Conservation (phyloP, 176 grass and related monocot species). For the Eragrostis curvula region DNA sequence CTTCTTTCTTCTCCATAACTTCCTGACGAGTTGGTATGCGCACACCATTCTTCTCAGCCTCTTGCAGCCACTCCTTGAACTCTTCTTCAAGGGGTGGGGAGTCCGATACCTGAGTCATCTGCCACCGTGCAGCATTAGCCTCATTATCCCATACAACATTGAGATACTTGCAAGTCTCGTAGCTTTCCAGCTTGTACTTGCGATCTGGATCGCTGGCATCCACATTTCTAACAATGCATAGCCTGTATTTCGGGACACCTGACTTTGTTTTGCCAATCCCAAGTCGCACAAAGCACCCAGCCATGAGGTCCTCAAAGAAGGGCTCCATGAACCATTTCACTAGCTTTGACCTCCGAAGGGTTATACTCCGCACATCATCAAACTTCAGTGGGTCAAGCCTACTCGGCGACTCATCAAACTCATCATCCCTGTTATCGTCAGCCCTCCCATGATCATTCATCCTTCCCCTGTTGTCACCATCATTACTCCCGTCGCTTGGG, state of each 20-base stretch:
- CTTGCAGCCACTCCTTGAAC: conserved; percentile 90
- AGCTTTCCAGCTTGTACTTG: conserved; percentile 79
- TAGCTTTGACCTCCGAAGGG: conserved; percentile 77
- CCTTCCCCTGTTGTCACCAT: conserved; percentile 53
- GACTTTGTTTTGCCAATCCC: conserved; percentile 78
- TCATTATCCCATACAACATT: conserved; percentile 82
- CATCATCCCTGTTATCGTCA: conserved; percentile 70
- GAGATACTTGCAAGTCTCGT: conserved; percentile 78
- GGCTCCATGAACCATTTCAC: conserved; percentile 99
- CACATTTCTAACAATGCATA: conserved; percentile 86
- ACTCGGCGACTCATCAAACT: conserved; percentile 69
- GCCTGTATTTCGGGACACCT: conserved; percentile 73
- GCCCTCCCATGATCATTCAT: conserved; percentile 54
- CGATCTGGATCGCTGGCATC: conserved; percentile 77
- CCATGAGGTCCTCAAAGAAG: conserved; percentile 84
- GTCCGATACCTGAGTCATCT: conserved; percentile 92
- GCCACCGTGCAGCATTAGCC: conserved; percentile 74
- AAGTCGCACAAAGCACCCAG: conserved; percentile 85
- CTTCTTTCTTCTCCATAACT: conserved; percentile 88
- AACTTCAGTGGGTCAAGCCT: conserved; percentile 72
- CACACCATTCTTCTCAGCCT: conserved; percentile 65
- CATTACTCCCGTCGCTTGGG: conserved; percentile 68
- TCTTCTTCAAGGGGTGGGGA: conserved; percentile 65
- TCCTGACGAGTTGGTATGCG: conserved; percentile 84
- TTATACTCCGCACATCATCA: conserved; percentile 82